Conservation (phyloP, 345 rosid species). For the Melastoma malabathricum region DNA sequence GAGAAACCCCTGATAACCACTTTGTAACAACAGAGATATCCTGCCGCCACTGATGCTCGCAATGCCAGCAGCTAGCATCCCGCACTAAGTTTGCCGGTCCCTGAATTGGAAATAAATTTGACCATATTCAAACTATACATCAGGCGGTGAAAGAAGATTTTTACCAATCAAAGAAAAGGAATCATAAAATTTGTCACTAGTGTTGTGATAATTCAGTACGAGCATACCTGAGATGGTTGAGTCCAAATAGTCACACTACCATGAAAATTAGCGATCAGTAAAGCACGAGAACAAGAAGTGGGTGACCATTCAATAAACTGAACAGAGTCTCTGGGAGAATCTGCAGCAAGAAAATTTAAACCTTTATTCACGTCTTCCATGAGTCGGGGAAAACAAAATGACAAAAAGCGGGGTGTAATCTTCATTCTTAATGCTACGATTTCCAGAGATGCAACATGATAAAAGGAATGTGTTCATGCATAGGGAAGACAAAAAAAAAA, state of each 20-base stretch:
- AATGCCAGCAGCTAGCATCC: constrained; percentile 94
- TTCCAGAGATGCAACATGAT: too few relatives aligned
- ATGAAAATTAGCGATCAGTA: constrained; percentile 85
- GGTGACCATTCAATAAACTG: constrained; percentile 99
- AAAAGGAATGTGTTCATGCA: too few relatives aligned
- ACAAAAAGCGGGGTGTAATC: too few relatives aligned
- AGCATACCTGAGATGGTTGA: constrained; percentile 78
- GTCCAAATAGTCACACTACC: constrained; percentile 97
- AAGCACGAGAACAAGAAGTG: constrained; percentile 83
- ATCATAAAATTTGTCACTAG: too few relatives aligned
- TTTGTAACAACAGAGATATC: constrained; percentile 94
- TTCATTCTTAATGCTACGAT: too few relatives aligned
- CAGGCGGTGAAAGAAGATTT: constrained; percentile 5
- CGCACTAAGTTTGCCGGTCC: constrained; percentile 71
- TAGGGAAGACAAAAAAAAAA: too few relatives aligned
- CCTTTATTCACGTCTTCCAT: background rate
- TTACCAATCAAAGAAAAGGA: constrained; percentile 1
- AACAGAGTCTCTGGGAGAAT: constrained; percentile 98
- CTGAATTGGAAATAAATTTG: constrained; percentile 23
- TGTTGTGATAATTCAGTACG: background rate
- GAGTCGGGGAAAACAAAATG: background rate
- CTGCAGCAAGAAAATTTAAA: constrained; percentile 26
- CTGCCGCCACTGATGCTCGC: constrained; percentile 98
- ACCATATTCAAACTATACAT: background rate
- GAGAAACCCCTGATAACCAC: constrained; percentile 92